Percentiles rank a stretch among this genome's conserved stretches.
Conservation (phyloP, 179 eudicot species). For the Heliamphora pulchella region DNA sequence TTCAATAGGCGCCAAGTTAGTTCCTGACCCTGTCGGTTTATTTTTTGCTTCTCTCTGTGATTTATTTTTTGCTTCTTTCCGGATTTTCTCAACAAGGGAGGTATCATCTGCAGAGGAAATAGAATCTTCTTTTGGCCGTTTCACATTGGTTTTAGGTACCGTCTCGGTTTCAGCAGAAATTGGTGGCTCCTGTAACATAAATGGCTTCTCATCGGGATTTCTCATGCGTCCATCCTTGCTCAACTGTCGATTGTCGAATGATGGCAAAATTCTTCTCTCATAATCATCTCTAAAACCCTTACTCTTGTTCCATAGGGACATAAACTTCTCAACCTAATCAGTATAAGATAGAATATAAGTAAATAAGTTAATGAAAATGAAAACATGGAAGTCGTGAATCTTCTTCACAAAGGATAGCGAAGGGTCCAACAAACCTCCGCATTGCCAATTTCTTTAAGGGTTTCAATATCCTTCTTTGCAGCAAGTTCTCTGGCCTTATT, state of each 20-base stretch:
- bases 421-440: slow-evolving; percentile 46
- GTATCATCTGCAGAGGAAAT: slow-evolving; percentile 22
- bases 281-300: slow-evolving; percentile 78
- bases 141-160: slow-evolving; percentile 26
- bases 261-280: slow-evolving; percentile 58
- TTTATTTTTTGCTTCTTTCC: slow-evolving; percentile 37
- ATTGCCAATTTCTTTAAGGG: slow-evolving; percentile 40
- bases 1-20: slow-evolving; percentile 21
- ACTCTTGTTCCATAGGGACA: slow-evolving; percentile 57
- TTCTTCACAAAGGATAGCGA: neutral
- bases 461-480: slow-evolving; percentile 56
- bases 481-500: slow-evolving; percentile 51
- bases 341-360: neutral
- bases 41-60: slow-evolving; percentile 36
- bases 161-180: slow-evolving; percentile 27
- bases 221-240: slow-evolving; percentile 81
- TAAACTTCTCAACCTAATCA: slow-evolving; percentile 60
- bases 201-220: slow-evolving; percentile 76
- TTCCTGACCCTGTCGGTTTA: slow-evolving; percentile 30
- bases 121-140: slow-evolving; percentile 45
- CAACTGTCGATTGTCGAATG: slow-evolving; percentile 68
- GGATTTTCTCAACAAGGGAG: slow-evolving; percentile 31
- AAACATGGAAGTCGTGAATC: neutral
- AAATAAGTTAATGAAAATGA: neutral
- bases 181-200: slow-evolving; percentile 27